phyloP scores from a whole-genome alignment of 495 filamentous ascomycete species.

The Bombardia bombarda region DNA sequence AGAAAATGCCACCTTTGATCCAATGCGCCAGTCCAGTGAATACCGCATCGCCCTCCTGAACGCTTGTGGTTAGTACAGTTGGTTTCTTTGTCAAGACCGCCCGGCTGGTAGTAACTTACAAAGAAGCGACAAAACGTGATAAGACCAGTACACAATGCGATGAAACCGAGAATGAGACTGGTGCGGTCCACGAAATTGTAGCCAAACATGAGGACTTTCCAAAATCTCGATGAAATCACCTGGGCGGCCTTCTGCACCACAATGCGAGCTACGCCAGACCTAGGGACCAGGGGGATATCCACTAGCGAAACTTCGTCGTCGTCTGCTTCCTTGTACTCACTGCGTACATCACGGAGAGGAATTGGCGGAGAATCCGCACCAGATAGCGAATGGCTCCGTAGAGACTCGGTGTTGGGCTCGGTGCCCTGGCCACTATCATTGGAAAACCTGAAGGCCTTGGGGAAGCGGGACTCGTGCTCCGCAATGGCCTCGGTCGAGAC shows the following conservation, averaged over 20 bases:
- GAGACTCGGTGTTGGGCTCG: slow-evolving; percentile 60
- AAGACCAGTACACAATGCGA: slow-evolving; percentile 53
- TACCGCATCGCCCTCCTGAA: slow-evolving; percentile 17
- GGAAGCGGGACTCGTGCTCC: slow-evolving; percentile 44
- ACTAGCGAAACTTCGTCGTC: slow-evolving; percentile 27
- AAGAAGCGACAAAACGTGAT: slow-evolving; percentile 48
- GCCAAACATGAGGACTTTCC: slow-evolving; percentile 32
- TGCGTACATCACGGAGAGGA: slow-evolving; percentile 41
- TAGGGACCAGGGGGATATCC: slow-evolving; percentile 12
- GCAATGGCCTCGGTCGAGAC: slow-evolving; percentile 61
- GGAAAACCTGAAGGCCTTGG: slow-evolving; percentile 57
- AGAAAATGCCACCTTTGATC: slow-evolving; percentile 96
- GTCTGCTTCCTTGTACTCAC: slow-evolving; percentile 41
- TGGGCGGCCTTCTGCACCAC: slow-evolving; percentile 22
- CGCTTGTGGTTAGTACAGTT: not conserved
- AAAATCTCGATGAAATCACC: slow-evolving; percentile 33
- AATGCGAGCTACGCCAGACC: slow-evolving; percentile 12
- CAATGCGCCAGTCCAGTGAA: slow-evolving; percentile 87
- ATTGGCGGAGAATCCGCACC: slow-evolving; percentile 45
- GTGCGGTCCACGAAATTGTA: slow-evolving; percentile 40
- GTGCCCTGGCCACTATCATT: slow-evolving; percentile 87
- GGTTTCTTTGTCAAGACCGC: too few species aligned
- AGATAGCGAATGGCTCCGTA: slow-evolving; percentile 55
- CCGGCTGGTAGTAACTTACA: slow-evolving; percentile 46
- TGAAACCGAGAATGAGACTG: slow-evolving; percentile 43